Percentiles rank a stretch among this genome's conserved stretches.
These are phyloP conservation scores for Diaporthe longicolla DNA, from an alignment of 2,329 filamentous ascomycete species.

Conservation along the genomic window DNA sequence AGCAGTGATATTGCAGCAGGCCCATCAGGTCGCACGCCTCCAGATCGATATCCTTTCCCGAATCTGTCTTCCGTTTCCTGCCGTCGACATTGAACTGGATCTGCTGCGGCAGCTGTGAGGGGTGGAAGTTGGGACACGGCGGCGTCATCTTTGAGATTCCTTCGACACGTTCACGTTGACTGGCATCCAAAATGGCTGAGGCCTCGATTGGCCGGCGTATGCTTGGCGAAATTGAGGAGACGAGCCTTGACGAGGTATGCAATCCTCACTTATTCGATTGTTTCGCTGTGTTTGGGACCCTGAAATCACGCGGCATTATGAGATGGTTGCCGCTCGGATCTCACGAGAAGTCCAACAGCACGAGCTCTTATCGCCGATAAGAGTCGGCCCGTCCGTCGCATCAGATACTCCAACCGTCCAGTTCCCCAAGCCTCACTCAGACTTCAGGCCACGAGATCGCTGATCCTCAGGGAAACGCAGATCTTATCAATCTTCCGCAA, in stretches of 20 bases:
- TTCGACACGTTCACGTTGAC: background rate
- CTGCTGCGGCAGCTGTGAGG: constrained; percentile 63
- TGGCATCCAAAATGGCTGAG: constrained; percentile 51
- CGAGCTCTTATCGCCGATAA: constrained; percentile 43
- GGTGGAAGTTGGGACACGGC: constrained; percentile 68
- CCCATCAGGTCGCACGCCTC: constrained; percentile 68
- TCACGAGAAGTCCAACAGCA: constrained; percentile 1
- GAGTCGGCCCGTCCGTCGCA: constrained; percentile 36
- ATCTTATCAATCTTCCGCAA: constrained; percentile 48
- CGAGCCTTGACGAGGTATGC: constrained; percentile 71
- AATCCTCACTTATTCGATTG: constrained; percentile 30
- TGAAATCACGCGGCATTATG: constrained; percentile 41
- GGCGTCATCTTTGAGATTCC: constrained; percentile 65
- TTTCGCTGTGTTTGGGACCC: background rate
- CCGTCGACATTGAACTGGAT: constrained; percentile 64
- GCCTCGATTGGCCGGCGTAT: constrained; percentile 63
- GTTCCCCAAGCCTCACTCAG: constrained; percentile 3
- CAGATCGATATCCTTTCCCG: constrained; percentile 61
- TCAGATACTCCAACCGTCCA: constrained; percentile 37
- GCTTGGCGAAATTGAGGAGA: constrained; percentile 69
- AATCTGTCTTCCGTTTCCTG: constrained; percentile 66
- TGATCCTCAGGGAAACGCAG: constrained; percentile 43
- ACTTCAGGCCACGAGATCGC: constrained; percentile 30
- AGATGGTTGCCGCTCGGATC: constrained; percentile 10
- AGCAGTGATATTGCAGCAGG: constrained; percentile 74